Evolutionary conservation across 257 asterid species (phyloP), one percentile per base, ranked within the genome.

Genomic region (Penstemon eatonii): DNA sequence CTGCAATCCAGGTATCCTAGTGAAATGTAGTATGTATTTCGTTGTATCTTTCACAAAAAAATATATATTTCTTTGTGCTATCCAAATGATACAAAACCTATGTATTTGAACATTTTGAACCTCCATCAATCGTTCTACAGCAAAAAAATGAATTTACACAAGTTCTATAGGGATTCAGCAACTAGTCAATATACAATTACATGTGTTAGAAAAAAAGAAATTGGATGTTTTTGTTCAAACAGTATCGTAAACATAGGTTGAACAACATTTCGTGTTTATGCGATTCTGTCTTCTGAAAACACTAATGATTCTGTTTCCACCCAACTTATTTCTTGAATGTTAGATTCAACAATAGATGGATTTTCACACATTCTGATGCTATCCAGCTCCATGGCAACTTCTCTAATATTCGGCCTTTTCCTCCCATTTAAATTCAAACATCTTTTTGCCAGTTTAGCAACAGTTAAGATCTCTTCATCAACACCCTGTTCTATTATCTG

Each of bases 311-410:
- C 67, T 2, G 55, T 62, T 62, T 62, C 55, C 19, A 25, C n/a
- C 18, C 8, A 40, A 4, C 39, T 44, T 37, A 44, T 19, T 12
- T 44, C 55, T 5, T 62, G 54, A 62, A 44, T 62, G 40, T 8
- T 42, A 62, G 43, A 9, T 45, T 45, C 68, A 63, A 46, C 42
- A 44, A 19, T 44, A 7, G 67, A 62, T 1, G 43, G 67, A 44
- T 62, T 18, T 6, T 62, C 67, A 9, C 68, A 63, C 39, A 42
- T 45, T 46, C 68, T 63, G 7, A 63, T 63, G 18, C 56, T 63
- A 55, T 63, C 68, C 56, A 63, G 25, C 44, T 63, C 68, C 56
- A 46, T 63, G 18, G 44, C 68, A 37, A 63, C 68, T 63, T 63
- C 68, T 63, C 56, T 63, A 4, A 63, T 51, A 25, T 46, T 9